Conservation (phyloP, 352 stramenopile species). For the Thraustochytrium sp. region DNA sequence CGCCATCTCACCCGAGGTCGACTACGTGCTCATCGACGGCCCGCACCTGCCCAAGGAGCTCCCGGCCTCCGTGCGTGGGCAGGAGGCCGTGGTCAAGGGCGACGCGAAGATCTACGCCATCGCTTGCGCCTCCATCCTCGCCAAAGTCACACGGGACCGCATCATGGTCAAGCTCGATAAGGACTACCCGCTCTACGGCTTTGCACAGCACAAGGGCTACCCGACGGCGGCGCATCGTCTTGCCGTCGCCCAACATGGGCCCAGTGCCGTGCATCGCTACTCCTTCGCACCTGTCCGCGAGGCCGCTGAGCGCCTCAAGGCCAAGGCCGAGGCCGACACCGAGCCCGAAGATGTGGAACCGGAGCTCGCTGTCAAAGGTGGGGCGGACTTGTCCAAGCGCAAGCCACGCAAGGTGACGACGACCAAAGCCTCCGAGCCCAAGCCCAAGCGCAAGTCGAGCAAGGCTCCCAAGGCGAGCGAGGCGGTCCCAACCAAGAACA, state of each 20-base stretch:
- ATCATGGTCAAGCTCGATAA: conserved; percentile 89
- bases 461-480: too few species aligned
- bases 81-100: conserved; percentile 86
- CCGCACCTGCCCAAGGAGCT: conserved; percentile 77
- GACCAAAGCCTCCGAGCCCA: too few species aligned
- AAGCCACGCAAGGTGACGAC: too few species aligned
- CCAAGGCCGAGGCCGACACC: not conserved
- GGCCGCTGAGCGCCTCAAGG: not conserved
- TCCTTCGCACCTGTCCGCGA: conserved; percentile 87
- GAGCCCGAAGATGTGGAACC: not conserved
- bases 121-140: conserved; percentile 93
- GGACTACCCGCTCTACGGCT: conserved; percentile 84
- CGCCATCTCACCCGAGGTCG: conserved; percentile 52
- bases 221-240: conserved; percentile 82
- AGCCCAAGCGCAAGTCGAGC: too few species aligned
- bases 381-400: too few species aligned
- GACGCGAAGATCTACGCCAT: conserved; percentile 92
- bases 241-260: conserved; percentile 76
- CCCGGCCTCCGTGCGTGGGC: conserved; percentile 53
- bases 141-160: conserved; percentile 95
- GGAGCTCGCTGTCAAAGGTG: too few species aligned
- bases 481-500: too few species aligned
- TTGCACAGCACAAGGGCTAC: conserved; percentile 96
- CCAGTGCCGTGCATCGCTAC: conserved; percentile 85
- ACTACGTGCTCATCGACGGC: conserved; percentile 73